Conservation (phyloP, 2,329 filamentous ascomycete genomes). For the Colletotrichum costaricense region DNA sequence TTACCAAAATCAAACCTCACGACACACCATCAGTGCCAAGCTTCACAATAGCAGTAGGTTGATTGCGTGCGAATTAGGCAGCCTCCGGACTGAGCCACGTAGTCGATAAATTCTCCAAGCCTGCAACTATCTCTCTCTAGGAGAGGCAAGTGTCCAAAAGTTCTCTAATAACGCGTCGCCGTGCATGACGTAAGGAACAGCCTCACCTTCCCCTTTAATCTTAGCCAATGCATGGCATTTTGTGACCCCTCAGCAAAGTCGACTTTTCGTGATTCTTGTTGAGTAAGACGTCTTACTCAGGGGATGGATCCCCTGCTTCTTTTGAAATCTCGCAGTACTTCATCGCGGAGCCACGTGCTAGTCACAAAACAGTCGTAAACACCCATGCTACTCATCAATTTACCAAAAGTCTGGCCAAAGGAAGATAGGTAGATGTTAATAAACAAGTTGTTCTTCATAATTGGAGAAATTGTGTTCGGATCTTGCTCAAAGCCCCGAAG, state of each 20-base stretch:
- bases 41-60: not conserved
- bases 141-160: not conserved
- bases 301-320: not conserved
- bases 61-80: constrained; percentile 15
- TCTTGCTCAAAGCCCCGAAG: too few relatives aligned
- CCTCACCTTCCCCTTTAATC: constrained; percentile 23
- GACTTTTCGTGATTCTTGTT: constrained; percentile 2
- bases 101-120: not conserved
- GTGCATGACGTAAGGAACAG: constrained; percentile 14
- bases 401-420: too few relatives aligned
- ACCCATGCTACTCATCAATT: too few relatives aligned
- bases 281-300: constrained; percentile 5
- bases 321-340: too few relatives aligned
- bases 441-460: too few relatives aligned
- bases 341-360: too few relatives aligned
- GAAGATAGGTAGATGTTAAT: too few relatives aligned
- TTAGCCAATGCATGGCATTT: constrained; percentile 28
- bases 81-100: not conserved
- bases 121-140: not conserved
- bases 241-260: not conserved
- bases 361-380: too few relatives aligned
- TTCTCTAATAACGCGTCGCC: not conserved
- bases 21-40: constrained; percentile 12
- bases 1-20: not conserved
- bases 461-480: too few relatives aligned